Conservation (phyloP, 129 eudicot genomes). For the Smallanthus sonchifolius region DNA sequence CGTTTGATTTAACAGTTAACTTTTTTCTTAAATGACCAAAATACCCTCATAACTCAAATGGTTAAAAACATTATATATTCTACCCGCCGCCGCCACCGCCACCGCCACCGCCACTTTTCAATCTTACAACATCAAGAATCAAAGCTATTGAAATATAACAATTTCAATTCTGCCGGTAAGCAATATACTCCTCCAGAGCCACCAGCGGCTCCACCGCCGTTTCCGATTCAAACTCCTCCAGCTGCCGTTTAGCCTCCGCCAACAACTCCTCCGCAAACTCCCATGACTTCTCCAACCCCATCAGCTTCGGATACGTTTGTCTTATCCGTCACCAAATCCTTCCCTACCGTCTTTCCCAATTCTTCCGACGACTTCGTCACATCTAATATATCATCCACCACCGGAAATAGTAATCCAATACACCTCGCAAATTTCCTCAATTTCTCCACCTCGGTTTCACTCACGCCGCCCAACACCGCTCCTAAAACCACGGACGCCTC, state of each 20-base stretch:
- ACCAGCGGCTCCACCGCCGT: conserved; percentile 60
- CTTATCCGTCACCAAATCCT: conserved; percentile 55
- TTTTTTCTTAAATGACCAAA: too few species aligned
- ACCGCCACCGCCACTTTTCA: too few species aligned
- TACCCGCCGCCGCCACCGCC: too few species aligned
- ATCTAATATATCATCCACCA: conserved; percentile 75
- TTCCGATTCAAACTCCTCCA: conserved; percentile 43
- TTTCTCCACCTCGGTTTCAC: conserved; percentile 48
- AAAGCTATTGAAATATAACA: background rate
- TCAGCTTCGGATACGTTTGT: conserved; percentile 65
- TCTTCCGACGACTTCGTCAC: conserved; percentile 69
- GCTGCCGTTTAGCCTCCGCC: conserved; percentile 54
- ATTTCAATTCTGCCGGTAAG: conserved; percentile 50
- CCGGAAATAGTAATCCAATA: conserved; percentile 69
- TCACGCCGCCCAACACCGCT: conserved; percentile 69
- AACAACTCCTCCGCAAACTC: conserved; percentile 60
- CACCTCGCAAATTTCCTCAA: conserved; percentile 61
- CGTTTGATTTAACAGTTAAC: too few species aligned
- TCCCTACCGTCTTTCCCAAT: conserved; percentile 76
- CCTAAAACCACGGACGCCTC: conserved; percentile 73
- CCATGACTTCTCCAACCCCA: conserved; percentile 63
- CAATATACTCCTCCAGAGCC: conserved; percentile 71
- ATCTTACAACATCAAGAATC: too few species aligned
- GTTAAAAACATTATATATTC: too few species aligned
- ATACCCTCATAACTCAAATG: too few species aligned